Evolutionary conservation across 2,329 filamentous ascomycete genomes (phyloP), one percentile per base, ranked within the genome.

Genomic region (Hypoxylon sp.): DNA sequence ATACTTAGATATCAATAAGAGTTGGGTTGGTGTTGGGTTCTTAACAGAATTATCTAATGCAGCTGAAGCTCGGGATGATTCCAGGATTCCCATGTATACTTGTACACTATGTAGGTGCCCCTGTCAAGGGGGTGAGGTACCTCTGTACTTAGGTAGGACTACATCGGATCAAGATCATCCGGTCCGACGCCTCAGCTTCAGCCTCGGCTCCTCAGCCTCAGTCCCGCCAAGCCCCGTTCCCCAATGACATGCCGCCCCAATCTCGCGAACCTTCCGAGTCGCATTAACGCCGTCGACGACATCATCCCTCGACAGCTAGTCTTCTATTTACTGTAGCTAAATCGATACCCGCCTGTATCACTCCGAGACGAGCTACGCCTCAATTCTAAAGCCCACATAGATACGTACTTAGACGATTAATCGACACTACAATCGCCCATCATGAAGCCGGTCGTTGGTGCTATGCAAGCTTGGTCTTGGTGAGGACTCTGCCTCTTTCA

Each of bases 401-500:
- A 42, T 35, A 55, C 44, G 20, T n/a, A 59, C n/a, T 64, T 67
- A 61, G 68, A 31, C 51, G 25, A 37, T 60, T 50, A 27, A 49
- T 53, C 27, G 37, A 40, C 46, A 22, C 57, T 33, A 64, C 64
- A 57, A 70, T 72, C 74, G 74, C 81, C 69, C 85, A 89, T 77
- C 79, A 98, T 98, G 95, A 98, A 98, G 91, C 95, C 95, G 75
- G 86, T 98, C 79, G 93, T 98, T 76, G 92, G 93, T 79, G 91
- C 94, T 74, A 88, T 95, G 84, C 95, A 97, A 84, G 95, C 95
- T 78, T 98, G 95, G 94, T 93, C 91, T 85, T 97, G 95, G 95
- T 98, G 85, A 79, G 89, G 81, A 66, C 62, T 40, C 48, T 64
- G 57, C 51, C 49, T 54, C 44, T 64, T 61, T 58, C 31, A 42